A percentile compares a stretch with the other conserved stretches of the same genome.
Conservation (phyloP, 2,329 filamentous ascomycete genomes). For the Akanthomyces uredinophilus region DNA sequence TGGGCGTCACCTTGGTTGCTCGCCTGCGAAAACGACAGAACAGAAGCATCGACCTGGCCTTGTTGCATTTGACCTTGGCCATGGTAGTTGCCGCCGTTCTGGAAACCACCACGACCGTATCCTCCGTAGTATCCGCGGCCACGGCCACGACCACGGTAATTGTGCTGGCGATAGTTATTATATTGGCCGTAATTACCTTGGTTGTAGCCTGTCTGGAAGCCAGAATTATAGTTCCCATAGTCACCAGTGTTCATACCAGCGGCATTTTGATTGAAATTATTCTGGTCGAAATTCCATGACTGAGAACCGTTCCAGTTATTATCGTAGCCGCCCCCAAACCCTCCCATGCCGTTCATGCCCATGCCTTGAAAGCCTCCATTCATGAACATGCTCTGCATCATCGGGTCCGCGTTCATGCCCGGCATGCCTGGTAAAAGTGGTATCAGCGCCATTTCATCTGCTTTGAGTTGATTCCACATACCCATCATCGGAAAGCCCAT, state of each 20-base stretch:
- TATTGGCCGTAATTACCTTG: conserved; percentile 79
- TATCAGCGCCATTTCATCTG: not conserved
- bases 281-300: conserved; percentile 79
- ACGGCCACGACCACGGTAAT: conserved; percentile 61
- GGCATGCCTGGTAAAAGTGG: conserved; percentile 57
- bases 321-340: conserved; percentile 64
- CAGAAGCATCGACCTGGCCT: conserved; percentile 4
- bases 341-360: conserved; percentile 75
- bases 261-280: conserved; percentile 87
- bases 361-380: conserved; percentile 73
- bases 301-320: conserved; percentile 77
- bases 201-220: conserved; percentile 72
- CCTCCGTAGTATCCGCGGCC: conserved; percentile 57
- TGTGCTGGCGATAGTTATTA: conserved; percentile 71
- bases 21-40: conserved; percentile 1
- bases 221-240: conserved; percentile 73
- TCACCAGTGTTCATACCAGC: conserved; percentile 75
- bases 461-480: conserved; percentile 42
- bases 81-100: conserved; percentile 36
- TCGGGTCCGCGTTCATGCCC: conserved; percentile 79
- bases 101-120: conserved; percentile 51
- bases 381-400: conserved; percentile 76
- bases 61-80: conserved; percentile 29
- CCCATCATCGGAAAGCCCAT: conserved; percentile 80
- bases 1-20: conserved; percentile 24